phyloP scores from a whole-genome alignment of 345 rosid genomes.

The Jatropha curcas region DNA sequence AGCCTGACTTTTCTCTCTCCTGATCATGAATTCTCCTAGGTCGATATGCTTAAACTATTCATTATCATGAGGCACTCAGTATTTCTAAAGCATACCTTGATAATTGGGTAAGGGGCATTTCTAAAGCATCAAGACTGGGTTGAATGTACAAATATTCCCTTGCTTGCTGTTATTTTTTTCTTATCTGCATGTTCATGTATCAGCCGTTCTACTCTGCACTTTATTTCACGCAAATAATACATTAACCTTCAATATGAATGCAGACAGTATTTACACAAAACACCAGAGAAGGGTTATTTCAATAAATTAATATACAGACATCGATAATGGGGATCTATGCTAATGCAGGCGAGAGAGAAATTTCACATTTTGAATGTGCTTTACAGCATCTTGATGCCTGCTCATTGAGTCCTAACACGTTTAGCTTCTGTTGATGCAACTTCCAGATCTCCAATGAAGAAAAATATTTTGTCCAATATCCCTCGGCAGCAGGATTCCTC shows the following conservation, averaged over 20 bases:
- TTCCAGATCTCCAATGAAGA: slow-evolving; percentile 62
- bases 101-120: too few relatives aligned
- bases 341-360: neutral
- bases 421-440: slow-evolving; percentile 47
- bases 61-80: too few relatives aligned
- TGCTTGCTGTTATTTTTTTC: too few relatives aligned
- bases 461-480: slow-evolving; percentile 49
- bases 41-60: too few relatives aligned
- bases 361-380: neutral
- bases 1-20: too few relatives aligned
- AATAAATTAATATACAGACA: neutral
- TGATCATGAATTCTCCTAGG: too few relatives aligned
- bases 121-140: too few relatives aligned
- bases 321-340: neutral
- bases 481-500: slow-evolving; percentile 31
- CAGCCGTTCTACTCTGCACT: neutral
- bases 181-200: too few relatives aligned
- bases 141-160: too few relatives aligned
- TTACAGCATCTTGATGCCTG: neutral
- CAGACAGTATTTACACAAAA: neutral
- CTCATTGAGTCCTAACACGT: slow-evolving; percentile 29
- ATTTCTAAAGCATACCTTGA: too few relatives aligned
- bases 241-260: neutral
- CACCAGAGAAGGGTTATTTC: too few relatives aligned
- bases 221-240: neutral